Conservation (phyloP, 352 stramenopile species). For the Globisporangium middletonii region DNA sequence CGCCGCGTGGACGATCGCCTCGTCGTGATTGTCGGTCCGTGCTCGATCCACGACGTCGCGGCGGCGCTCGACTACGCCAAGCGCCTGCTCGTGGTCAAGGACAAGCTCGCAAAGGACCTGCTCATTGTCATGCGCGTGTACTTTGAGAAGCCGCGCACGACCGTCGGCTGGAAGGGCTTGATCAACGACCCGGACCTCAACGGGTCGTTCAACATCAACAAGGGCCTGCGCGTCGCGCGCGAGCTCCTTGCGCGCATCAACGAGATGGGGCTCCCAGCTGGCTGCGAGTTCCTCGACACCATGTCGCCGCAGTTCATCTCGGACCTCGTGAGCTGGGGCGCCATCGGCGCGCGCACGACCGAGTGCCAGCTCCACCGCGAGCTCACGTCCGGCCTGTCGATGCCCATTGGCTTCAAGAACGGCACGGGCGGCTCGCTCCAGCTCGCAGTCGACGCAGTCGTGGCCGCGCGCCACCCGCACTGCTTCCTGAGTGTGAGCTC, state of each 20-base stretch:
- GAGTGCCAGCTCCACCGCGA: conserved; percentile 88
- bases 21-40: conserved; percentile 79
- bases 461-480: conserved; percentile 78
- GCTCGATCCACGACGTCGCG: conserved; percentile 87
- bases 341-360: conserved; percentile 87
- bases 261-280: conserved; percentile 75
- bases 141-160: conserved; percentile 89
- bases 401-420: conserved; percentile 92
- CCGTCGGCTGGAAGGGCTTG: conserved; percentile 86
- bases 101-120: conserved; percentile 77
- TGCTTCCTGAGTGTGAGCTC: conserved; percentile 87
- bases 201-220: conserved; percentile 91
- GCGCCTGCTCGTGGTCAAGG: conserved; percentile 57
- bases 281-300: conserved; percentile 87
- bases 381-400: conserved; percentile 84
- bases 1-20: conserved; percentile 80
- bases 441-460: conserved; percentile 80
- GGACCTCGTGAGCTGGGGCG: conserved; percentile 86
- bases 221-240: conserved; percentile 77
- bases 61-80: conserved; percentile 82
- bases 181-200: conserved; percentile 90
- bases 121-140: conserved; percentile 90
- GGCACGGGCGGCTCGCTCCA: conserved; percentile 83
- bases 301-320: conserved; percentile 90
- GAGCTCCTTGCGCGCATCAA: conserved; percentile 85